A percentile compares a stretch with the other conserved stretches of the same genome.
Conservation (phyloP, 2,329 filamentous ascomycete genomes). For the Cladophialophora bantiana region DNA sequence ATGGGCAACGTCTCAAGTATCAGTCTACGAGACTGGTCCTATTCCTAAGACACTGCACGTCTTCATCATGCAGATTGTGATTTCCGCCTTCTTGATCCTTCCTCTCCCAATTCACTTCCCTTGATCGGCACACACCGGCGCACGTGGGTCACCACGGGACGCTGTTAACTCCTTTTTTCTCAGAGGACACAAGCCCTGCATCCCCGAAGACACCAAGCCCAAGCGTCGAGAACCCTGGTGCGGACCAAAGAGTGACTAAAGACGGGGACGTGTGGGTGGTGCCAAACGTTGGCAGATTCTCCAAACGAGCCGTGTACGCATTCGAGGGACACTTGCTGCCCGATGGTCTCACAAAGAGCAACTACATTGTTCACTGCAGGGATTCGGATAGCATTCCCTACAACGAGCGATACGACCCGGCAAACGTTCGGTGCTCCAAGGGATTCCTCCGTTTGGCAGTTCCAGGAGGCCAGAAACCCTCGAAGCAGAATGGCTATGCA, state of each 20-base stretch:
- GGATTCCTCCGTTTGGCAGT: conserved; percentile 35
- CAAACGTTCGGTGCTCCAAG: conserved; percentile 34
- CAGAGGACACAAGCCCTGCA: neutral
- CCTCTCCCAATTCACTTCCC: neutral
- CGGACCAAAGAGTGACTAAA: conserved; percentile 13
- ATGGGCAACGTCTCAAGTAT: neutral
- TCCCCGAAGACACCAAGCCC: neutral
- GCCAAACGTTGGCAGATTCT: conserved; percentile 33
- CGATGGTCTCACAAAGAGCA: conserved; percentile 33
- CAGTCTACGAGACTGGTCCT: neutral
- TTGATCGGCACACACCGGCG: neutral
- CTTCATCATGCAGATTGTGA: neutral
- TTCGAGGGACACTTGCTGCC: conserved; percentile 32
- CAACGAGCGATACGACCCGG: conserved; percentile 31
- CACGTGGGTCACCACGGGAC: neutral
- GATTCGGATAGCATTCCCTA: conserved; percentile 25
- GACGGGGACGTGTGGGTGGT: conserved; percentile 32
- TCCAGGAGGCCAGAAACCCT: conserved; percentile 33
- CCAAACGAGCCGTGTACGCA: conserved; percentile 32
- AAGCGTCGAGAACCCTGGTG: neutral
- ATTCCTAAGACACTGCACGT: neutral
- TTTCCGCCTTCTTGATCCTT: neutral
- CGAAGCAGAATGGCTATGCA: conserved; percentile 13
- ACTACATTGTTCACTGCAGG: conserved; percentile 29
- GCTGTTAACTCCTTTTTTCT: neutral